Percentiles rank a stretch among this genome's conserved stretches.
These are phyloP conservation scores for Aspergillus sp. DNA, from an alignment of 2,329 filamentous ascomycete genomes.

Conservation along the genomic window DNA sequence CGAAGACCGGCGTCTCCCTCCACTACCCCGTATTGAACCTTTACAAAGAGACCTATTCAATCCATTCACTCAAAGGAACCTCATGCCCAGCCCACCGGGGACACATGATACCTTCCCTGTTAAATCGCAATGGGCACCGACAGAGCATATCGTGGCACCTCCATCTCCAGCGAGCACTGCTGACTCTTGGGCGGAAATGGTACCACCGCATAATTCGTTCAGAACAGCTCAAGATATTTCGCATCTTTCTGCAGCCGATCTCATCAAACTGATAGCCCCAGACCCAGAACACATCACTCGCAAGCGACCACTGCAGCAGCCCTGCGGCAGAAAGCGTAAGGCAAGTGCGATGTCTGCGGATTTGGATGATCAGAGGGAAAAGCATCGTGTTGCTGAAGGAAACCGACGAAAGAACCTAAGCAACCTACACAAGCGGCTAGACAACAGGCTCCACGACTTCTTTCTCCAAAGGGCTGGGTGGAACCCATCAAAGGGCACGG, in stretches of 20 bases:
- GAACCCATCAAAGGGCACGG: conserved; percentile 40
- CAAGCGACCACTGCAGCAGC: conserved; percentile 39
- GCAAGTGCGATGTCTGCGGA: conserved; percentile 31
- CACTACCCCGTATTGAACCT: conserved; percentile 38
- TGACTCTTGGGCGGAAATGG: conserved; percentile 38
- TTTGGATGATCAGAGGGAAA: conserved; percentile 39
- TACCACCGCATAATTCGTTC: conserved; percentile 29
- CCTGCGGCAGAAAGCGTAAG: conserved; percentile 42
- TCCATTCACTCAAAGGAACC: conserved; percentile 30
- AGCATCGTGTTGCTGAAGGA: conserved; percentile 42
- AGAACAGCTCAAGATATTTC: conserved; percentile 29
- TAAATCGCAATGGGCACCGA: conserved; percentile 31
- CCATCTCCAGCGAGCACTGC: conserved; percentile 40
- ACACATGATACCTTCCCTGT: conserved; percentile 35
- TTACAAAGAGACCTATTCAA: conserved; percentile 40
- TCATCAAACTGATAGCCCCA: conserved; percentile 36
- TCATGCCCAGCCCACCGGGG: conserved; percentile 33
- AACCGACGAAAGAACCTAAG: conserved; percentile 43
- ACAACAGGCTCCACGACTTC: conserved; percentile 39
- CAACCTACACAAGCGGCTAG: conserved; percentile 38
- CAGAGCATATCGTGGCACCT: conserved; percentile 32
- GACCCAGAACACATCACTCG: conserved; percentile 38
- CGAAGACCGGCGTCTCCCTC: conserved; percentile 38
- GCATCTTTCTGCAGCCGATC: conserved; percentile 32
- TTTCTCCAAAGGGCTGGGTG: conserved; percentile 41